Base-by-base conservation (phyloP, 2,329 filamentous ascomycete genomes). In the Aspergillus pseudoviridinutans region DNA sequence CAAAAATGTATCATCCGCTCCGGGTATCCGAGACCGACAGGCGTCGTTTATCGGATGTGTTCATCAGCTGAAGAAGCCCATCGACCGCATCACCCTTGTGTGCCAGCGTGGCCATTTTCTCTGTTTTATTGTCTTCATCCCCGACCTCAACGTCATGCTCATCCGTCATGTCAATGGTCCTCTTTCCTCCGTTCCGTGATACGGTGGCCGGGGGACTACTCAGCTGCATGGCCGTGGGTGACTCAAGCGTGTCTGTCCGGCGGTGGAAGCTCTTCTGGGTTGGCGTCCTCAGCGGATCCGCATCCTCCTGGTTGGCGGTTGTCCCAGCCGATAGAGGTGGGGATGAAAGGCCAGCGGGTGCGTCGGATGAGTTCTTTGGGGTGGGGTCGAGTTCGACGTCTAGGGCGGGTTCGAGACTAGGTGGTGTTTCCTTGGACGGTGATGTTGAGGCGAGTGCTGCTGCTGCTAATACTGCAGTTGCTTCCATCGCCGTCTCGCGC, bases 41-140 rank as follows among this genome's bases (percentile, higher is more conserved):
- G 32, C 69, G 65, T 29, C 64, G 65, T 49, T 66, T 61, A 29
- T 67, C 67, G 9, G 67, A 63, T 25, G 72, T 76, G 24, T 68
- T 71, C 74, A 76, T 76, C 12, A 76, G 64, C 57, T 74, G 75
- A 35, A 76, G 60, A 29, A 76, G 56, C 25, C 74, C 74, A 56
- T 76, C 73, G 4, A 75, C 68, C 1, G 74, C 74, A 44, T 74
- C 72, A 17, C 73, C 74, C 41, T 67, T 60, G 51, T 75, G 70
- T 38, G 69, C 68, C 20, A 68, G 68, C 9, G 68, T 50, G n/a
- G 29, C 1, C 5, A 38, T 10, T 7, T 22, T 41, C 20, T 29
- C 24, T 38, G 44, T 27, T 10, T 47, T 38, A 14, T 38, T 6
- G 14, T 38, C 32, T 6, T 29, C 28, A 3, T 29, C 28, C 2